These are phyloP conservation scores for Saururus chinensis DNA, from an alignment of 164 flowering plant genomes.

Conservation along the genomic window DNA sequence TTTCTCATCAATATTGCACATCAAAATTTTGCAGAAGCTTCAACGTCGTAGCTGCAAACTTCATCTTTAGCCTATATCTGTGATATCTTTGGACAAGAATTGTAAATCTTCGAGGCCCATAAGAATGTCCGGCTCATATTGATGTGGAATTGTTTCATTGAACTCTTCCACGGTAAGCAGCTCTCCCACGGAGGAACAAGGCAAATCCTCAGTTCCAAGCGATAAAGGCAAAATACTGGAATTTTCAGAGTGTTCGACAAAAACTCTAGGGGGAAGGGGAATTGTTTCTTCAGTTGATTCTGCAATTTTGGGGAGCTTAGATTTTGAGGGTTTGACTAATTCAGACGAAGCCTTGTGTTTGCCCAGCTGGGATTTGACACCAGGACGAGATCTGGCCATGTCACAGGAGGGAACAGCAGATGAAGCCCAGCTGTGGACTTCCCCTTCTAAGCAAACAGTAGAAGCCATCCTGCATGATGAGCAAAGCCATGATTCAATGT, in stretches of 20 bases:
- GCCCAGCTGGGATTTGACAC: slow-evolving; percentile 40
- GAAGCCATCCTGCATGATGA: slow-evolving; percentile 36
- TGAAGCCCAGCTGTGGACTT: slow-evolving; percentile 35
- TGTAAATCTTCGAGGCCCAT: neutral
- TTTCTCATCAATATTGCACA: neutral
- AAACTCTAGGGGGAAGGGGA: neutral
- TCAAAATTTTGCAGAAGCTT: neutral
- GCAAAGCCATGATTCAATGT: neutral
- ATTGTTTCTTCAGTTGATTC: slow-evolving; percentile 20
- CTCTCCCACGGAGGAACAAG: neutral
- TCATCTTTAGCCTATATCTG: neutral
- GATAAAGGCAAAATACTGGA: neutral
- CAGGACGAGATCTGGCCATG: slow-evolving; percentile 26
- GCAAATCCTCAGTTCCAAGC: neutral
- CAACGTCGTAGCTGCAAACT: neutral
- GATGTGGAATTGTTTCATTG: neutral
- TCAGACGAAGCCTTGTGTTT: slow-evolving; percentile 67
- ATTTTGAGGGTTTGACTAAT: slow-evolving; percentile 34
- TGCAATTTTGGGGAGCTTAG: slow-evolving; percentile 28
- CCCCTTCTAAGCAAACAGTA: slow-evolving; percentile 38
- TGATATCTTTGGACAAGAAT: neutral
- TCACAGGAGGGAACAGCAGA: slow-evolving; percentile 45
- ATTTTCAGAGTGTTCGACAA: neutral
- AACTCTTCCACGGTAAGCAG: neutral
- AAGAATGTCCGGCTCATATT: neutral